phyloP scores from a whole-genome alignment of 176 grass and related monocot genomes.

The Carex parvula region DNA sequence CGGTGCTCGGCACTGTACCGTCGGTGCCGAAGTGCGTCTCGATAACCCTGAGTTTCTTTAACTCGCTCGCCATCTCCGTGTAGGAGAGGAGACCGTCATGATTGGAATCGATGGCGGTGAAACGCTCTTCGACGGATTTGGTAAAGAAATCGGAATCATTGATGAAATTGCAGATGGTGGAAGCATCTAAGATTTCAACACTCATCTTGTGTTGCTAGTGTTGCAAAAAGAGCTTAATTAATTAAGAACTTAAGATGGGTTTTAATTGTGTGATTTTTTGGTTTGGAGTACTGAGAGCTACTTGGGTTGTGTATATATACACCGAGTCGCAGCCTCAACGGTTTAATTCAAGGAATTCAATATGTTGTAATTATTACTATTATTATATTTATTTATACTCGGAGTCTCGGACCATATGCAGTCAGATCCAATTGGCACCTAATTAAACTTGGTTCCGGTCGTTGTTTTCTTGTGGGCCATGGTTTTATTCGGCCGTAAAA shows the following conservation, averaged over 20 bases:
- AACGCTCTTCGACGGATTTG: slow-evolving; percentile 21
- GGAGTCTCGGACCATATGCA: neutral
- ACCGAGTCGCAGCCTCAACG: neutral
- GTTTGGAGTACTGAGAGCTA: neutral
- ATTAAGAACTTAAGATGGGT: neutral
- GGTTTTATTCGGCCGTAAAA: too few relatives aligned
- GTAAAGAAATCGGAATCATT: slow-evolving; percentile 13
- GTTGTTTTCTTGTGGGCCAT: too few relatives aligned
- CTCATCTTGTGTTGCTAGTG: slow-evolving; percentile 16
- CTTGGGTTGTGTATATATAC: neutral
- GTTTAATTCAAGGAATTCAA: neutral
- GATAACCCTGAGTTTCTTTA: slow-evolving; percentile 24
- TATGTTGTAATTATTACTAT: neutral
- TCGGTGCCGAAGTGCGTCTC: slow-evolving; percentile 33
- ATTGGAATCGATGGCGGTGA: slow-evolving; percentile 15
- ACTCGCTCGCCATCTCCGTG: neutral
- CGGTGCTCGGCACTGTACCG: neutral
- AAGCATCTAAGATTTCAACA: slow-evolving; percentile 28
- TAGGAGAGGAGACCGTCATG: slow-evolving; percentile 27
- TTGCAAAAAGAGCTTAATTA: neutral
- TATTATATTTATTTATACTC: neutral
- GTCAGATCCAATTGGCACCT: too few relatives aligned
- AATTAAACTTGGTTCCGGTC: too few relatives aligned
- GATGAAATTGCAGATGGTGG: slow-evolving; percentile 28
- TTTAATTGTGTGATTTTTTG: neutral